Conservation (phyloP, 352 stramenopile genomes). For the Globisporangium acanthophoron region DNA sequence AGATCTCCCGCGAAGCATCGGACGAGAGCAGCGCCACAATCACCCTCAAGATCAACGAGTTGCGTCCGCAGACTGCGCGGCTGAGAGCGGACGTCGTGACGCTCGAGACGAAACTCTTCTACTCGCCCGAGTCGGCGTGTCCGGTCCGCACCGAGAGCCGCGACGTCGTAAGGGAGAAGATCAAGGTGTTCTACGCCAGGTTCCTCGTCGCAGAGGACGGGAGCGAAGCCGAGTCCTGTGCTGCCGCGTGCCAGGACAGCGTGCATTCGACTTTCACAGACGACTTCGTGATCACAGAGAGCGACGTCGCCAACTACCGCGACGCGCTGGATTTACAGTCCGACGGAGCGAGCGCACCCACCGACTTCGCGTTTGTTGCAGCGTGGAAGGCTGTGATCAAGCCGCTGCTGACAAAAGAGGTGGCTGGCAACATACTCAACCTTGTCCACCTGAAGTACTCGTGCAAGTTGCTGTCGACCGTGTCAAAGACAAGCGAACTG, state of each 20-base stretch:
- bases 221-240: slow-evolving; percentile 53
- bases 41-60: slow-evolving; percentile 43
- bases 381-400: slow-evolving; percentile 80
- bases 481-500: slow-evolving; percentile 13
- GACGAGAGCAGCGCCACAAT: slow-evolving; percentile 17
- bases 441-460: slow-evolving; percentile 84
- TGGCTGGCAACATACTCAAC: slow-evolving; percentile 75
- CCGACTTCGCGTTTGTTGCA: slow-evolving; percentile 76
- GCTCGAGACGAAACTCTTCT: slow-evolving; percentile 1
- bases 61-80: slow-evolving; percentile 26
- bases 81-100: no score
- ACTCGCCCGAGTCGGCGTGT: slow-evolving; percentile 34
- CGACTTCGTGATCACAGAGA: slow-evolving; percentile 51
- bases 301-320: slow-evolving; percentile 62
- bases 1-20: slow-evolving; percentile 30
- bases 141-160: slow-evolving; percentile 45
- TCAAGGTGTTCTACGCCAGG: no score
- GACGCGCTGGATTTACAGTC: slow-evolving; percentile 36
- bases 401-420: slow-evolving; percentile 78
- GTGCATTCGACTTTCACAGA: slow-evolving; percentile 54
- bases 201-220: slow-evolving; percentile 54
- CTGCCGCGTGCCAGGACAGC: slow-evolving; percentile 49
- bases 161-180: slow-evolving; percentile 8
- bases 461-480: slow-evolving; percentile 56
- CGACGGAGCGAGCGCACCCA: slow-evolving; percentile 29